Conservation (phyloP, 2,329 filamentous ascomycete species). For the Penicillium sclerotigenum region DNA sequence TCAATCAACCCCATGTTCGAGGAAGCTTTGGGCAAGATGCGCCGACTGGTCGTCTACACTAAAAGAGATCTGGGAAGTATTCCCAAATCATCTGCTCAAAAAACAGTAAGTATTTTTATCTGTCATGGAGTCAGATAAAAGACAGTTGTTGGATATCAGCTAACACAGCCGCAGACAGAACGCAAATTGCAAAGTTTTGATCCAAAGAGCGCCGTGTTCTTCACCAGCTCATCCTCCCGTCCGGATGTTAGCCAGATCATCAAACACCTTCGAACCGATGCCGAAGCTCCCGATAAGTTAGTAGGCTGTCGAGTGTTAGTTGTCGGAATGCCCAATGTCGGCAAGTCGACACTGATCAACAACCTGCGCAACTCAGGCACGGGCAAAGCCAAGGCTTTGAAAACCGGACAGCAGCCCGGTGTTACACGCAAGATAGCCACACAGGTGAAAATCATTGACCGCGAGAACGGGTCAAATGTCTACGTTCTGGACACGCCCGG, state of each 20-base stretch:
- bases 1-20: slow-evolving; percentile 90
- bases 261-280: slow-evolving; percentile 32
- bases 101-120: slow-evolving; percentile 32
- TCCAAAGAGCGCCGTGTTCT: slow-evolving; percentile 34
- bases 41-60: slow-evolving; percentile 84
- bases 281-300: slow-evolving; percentile 48
- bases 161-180: slow-evolving; percentile 26
- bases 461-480: slow-evolving; percentile 57
- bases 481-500: slow-evolving; percentile 91
- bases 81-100: slow-evolving; percentile 40
- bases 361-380: slow-evolving; percentile 70
- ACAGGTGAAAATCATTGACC: slow-evolving; percentile 74
- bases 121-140: neutral
- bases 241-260: slow-evolving; percentile 34
- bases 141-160: neutral
- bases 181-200: slow-evolving; percentile 36
- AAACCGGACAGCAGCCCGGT: slow-evolving; percentile 82
- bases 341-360: slow-evolving; percentile 94
- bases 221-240: slow-evolving; percentile 33
- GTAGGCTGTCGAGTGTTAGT: slow-evolving; percentile 81
- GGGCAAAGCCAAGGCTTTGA: slow-evolving; percentile 65
- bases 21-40: slow-evolving; percentile 65
- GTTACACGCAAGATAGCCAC: slow-evolving; percentile 81
- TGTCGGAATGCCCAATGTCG: slow-evolving; percentile 97
- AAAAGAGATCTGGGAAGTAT: slow-evolving; percentile 71